Evolutionary conservation across 2,329 filamentous ascomycete species (phyloP), one percentile per base, ranked within the genome.

Genomic region (Phialophora macrospora): DNA sequence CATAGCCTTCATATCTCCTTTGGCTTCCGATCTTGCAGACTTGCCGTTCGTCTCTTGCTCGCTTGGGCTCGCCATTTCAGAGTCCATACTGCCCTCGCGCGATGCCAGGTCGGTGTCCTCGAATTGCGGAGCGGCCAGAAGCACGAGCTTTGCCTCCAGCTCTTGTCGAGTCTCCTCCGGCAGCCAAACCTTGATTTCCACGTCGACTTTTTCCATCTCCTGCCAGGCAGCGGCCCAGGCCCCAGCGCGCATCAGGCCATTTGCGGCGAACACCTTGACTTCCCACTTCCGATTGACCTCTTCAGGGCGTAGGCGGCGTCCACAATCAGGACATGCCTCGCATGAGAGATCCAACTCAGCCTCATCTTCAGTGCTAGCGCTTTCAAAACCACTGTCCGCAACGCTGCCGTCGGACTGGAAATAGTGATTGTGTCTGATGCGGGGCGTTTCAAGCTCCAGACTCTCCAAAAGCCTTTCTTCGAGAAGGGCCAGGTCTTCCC

Each of bases 141-240:
- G 48, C 62, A 62, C 62, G 24, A 68, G 59, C 46, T 68, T 68
- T 11, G 67, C 71, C 3, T 73, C 71, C 14, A 88, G 69, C 22
- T 79, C 79, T 55, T 80, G 80, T 46, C 82, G 79, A 9, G 85
- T 71, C 9, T 83, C 81, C 2, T 84, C 81, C 2, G 82, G 81
- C 28, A 88, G 79, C 82, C 83, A 86, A 2, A 95, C 90, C 72
- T 91, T 87, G 60, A 99, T 87, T 77, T 98, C 94, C 1, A 96
- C 91, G 74, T 99, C 95, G 0, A 98, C 92, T n/a, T 94, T 87
- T 79, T 99, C 95, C 95, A 99, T 99, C 78, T 98, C 94, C 72
- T 87, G 90, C 94, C 94, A 99, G 65, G 92, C 94, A 1, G 93
- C 93, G 4, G 87, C 87, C 95, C 95, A 99, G 0, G 95, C 94